Percentiles rank a stretch among this genome's conserved stretches.
Conservation (phyloP, 352 stramenopile genomes). For the Phytopythium sindhum region DNA sequence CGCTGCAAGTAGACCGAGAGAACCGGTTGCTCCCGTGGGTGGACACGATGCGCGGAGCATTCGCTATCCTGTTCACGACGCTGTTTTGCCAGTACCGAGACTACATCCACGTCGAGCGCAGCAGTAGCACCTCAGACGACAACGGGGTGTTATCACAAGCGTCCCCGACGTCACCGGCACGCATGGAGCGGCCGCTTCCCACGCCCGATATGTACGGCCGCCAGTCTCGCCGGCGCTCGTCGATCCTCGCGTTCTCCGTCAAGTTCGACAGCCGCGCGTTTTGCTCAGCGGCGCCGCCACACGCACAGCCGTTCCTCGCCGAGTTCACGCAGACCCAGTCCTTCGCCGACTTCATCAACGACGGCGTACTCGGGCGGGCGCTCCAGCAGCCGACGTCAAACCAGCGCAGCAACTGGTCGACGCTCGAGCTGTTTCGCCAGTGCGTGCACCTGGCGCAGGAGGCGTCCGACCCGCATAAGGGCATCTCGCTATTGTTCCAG, state of each 20-base stretch:
- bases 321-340: conserved; percentile 64
- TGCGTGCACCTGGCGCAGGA: conserved; percentile 56
- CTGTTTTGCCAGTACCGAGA: conserved; percentile 59
- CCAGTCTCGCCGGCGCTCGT: conserved; percentile 32
- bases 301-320: conserved; percentile 27
- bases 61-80: conserved; percentile 59
- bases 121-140: neutral
- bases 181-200: conserved; percentile 12
- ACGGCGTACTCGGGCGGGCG: conserved; percentile 43
- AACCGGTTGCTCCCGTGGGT: conserved; percentile 58
- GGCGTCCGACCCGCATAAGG: conserved; percentile 22
- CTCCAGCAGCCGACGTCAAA: conserved; percentile 12
- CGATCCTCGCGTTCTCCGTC: conserved; percentile 42
- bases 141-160: conserved; percentile 1
- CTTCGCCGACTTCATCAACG: conserved; percentile 62
- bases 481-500: conserved; percentile 56
- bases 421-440: conserved; percentile 61
- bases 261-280: conserved; percentile 51
- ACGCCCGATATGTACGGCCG: conserved; percentile 25
- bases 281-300: conserved; percentile 18
- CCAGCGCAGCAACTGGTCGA: conserved; percentile 14
- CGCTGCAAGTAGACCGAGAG: conserved; percentile 33
- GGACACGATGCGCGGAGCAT: conserved; percentile 50
- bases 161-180: neutral
- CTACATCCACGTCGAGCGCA: conserved; percentile 42